Conservation (phyloP, 441 rosid genomes). For the Melastoma candidum region DNA sequence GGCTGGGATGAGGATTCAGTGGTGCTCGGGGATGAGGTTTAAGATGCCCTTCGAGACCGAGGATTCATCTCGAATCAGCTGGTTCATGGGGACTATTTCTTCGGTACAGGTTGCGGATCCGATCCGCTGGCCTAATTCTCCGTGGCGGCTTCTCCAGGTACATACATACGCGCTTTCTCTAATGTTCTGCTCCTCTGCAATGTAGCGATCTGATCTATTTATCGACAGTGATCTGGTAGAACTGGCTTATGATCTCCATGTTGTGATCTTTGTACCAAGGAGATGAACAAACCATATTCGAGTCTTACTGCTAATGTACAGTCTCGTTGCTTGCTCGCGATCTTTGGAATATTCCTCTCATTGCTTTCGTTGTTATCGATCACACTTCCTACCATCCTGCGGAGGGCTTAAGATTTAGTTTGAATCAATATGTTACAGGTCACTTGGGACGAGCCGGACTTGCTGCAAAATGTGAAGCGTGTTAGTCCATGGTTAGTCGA, state of each 20-base stretch:
- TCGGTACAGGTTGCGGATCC: constrained; percentile 75
- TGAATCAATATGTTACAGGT: constrained; percentile 33
- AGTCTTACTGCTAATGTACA: no score
- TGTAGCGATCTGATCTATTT: no score
- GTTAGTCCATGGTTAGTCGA: constrained; percentile 98
- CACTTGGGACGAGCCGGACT: constrained; percentile 95
- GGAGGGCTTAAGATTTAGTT: no score
- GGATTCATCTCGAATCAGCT: constrained; percentile 86
- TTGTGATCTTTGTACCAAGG: no score
- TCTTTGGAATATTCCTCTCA: no score
- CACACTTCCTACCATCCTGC: no score
- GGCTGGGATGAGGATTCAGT: constrained; percentile 66
- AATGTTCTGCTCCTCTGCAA: no score
- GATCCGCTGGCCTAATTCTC: constrained; percentile 86
- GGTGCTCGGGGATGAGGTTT: constrained; percentile 93
- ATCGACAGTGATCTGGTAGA: no score
- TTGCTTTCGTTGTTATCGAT: no score
- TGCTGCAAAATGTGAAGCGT: constrained; percentile 85
- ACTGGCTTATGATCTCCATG: no score
- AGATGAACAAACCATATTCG: no score
- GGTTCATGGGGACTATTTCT: constrained; percentile 95
- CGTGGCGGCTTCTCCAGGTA: constrained; percentile 93
- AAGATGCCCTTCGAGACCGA: constrained; percentile 97
- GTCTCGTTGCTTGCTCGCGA: no score
- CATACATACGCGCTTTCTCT: neutral